Conservation (phyloP, 2,329 filamentous ascomycete species). For the Botryotinia convoluta region DNA sequence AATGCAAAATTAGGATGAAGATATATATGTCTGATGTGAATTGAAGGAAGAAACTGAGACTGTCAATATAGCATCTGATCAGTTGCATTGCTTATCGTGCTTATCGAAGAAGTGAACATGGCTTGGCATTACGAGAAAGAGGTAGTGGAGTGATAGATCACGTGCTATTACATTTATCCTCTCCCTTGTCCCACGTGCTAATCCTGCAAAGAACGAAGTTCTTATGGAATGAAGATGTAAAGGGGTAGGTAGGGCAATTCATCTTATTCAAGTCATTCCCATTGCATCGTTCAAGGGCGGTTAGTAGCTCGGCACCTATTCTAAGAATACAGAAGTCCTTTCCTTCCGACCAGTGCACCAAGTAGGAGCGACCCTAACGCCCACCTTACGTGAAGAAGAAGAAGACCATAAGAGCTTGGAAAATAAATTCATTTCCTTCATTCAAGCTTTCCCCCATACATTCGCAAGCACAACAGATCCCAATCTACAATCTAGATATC, state of each 20-base stretch:
- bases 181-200: neutral
- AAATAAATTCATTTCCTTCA: neutral
- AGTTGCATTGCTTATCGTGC: neutral
- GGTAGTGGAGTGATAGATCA: neutral
- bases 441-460: neutral
- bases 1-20: neutral
- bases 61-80: neutral
- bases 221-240: neutral
- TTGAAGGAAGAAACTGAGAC: neutral
- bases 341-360: neutral
- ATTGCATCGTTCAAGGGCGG: neutral
- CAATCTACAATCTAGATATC: neutral
- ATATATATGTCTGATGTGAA: neutral
- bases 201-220: neutral
- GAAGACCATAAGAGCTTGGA: neutral
- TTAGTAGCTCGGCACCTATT: neutral
- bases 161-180: neutral
- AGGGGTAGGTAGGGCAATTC: neutral
- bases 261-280: neutral
- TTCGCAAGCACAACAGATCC: neutral
- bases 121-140: conserved; percentile 8
- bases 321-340: neutral
- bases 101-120: neutral
- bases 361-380: neutral
- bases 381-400: neutral